These are phyloP conservation scores for Suillus luteus DNA, from an alignment of 768 basidiomycete species.

Conservation along the genomic window DNA sequence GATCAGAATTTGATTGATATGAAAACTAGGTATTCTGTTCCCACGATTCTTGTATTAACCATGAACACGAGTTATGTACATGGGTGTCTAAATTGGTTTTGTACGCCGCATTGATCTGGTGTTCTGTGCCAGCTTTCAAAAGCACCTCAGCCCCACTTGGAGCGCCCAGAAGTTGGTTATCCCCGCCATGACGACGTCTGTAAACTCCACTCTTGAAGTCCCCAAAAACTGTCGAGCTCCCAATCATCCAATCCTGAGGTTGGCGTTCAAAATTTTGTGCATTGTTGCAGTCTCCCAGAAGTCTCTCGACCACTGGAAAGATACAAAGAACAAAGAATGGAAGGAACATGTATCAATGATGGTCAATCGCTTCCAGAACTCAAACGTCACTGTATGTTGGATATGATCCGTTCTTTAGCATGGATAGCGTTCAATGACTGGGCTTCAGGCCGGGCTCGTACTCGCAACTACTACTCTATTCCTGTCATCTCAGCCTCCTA, in stretches of 20 bases:
- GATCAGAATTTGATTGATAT: not conserved
- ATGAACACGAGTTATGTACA: not conserved
- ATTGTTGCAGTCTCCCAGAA: constrained; percentile 1
- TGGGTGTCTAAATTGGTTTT: not conserved
- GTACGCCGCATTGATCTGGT: not conserved
- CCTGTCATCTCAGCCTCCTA: not conserved
- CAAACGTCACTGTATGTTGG: constrained; percentile 5
- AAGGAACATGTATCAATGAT: not conserved
- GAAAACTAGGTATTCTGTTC: not conserved
- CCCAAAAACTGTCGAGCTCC: not conserved
- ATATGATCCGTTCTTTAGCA: not conserved
- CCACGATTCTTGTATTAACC: not conserved
- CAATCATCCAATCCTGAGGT: not conserved
- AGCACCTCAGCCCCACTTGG: not conserved
- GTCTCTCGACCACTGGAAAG: constrained; percentile 2
- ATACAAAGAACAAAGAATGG: not conserved
- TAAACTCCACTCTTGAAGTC: not conserved
- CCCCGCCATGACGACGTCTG: not conserved
- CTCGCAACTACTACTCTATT: constrained; percentile 4
- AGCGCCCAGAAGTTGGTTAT: not conserved
- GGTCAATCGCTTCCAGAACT: constrained; percentile 2
- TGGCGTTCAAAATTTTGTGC: not conserved
- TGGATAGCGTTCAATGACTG: no score
- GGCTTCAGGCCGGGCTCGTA: constrained; percentile 5
- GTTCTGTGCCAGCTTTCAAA: not conserved